Evolutionary conservation across 768 basidiomycete genomes (phyloP).

Genomic region (Lentinula aciculospora): DNA sequence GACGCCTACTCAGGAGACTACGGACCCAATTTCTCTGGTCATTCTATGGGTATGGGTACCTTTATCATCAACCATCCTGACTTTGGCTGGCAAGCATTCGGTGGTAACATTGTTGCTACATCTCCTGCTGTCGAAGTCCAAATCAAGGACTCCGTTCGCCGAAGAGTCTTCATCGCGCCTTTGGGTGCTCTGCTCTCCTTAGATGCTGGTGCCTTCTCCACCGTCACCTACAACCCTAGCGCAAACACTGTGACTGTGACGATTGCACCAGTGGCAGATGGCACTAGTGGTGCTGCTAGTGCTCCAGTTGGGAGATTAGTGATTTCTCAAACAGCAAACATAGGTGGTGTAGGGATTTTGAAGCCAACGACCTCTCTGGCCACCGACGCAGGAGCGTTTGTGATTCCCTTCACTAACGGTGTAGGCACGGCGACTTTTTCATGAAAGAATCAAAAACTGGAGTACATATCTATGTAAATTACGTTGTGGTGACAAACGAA

Average conservation of each 20-base stretch:
- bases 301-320: slow-evolving; percentile 42
- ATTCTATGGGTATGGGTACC: slow-evolving; percentile 39
- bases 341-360: slow-evolving; percentile 32
- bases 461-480: background rate
- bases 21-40: slow-evolving; percentile 54
- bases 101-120: slow-evolving; percentile 38
- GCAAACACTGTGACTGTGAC: slow-evolving; percentile 33
- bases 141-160: slow-evolving; percentile 40
- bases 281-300: slow-evolving; percentile 32
- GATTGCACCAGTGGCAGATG: slow-evolving; percentile 29
- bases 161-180: slow-evolving; percentile 47
- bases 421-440: background rate
- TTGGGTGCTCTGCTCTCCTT: slow-evolving; percentile 39
- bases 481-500: too few species aligned
- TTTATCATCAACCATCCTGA: slow-evolving; percentile 46
- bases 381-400: slow-evolving; percentile 41
- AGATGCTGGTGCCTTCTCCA: slow-evolving; percentile 48
- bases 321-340: slow-evolving; percentile 34
- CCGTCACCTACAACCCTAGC: slow-evolving; percentile 33
- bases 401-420: slow-evolving; percentile 37
- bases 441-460: background rate
- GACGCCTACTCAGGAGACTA: slow-evolving; percentile 57
- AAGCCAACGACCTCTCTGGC: slow-evolving; percentile 30
- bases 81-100: slow-evolving; percentile 60
- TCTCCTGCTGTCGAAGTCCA: slow-evolving; percentile 35